Evolutionary conservation across 495 filamentous ascomycete genomes (phyloP).

Genomic region (Tuber aestivum): DNA sequence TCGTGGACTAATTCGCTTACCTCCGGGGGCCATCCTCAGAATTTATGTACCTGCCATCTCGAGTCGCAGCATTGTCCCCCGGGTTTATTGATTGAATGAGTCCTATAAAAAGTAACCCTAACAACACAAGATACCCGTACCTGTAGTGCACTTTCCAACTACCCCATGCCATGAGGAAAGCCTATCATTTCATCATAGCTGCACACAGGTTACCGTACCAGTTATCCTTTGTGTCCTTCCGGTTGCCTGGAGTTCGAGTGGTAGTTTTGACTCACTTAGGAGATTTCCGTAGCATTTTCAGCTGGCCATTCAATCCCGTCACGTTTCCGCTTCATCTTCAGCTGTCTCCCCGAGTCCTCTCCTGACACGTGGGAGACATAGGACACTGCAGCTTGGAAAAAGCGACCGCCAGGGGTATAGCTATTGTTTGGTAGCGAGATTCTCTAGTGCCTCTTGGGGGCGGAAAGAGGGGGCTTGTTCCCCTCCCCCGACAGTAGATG

Average conservation of each 20-base stretch:
- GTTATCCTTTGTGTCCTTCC: neutral
- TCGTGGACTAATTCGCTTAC: neutral
- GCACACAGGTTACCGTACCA: neutral
- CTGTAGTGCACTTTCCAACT: neutral
- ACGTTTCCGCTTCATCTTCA: neutral
- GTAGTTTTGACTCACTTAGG: neutral
- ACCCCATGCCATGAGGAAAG: neutral
- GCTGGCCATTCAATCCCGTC: neutral
- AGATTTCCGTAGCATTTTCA: neutral
- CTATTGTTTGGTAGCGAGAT: neutral
- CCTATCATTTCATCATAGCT: neutral
- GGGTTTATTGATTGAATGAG: neutral
- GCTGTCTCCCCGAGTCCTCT: neutral
- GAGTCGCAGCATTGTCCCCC: neutral
- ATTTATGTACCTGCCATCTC: neutral
- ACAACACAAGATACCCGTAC: neutral
- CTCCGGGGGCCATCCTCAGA: neutral
- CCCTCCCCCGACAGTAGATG: neutral
- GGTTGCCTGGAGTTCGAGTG: neutral
- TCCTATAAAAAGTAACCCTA: neutral
- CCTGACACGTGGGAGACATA: neutral
- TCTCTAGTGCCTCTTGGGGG: neutral
- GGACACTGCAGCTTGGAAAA: neutral
- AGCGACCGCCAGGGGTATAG: neutral
- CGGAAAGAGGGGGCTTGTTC: neutral